A percentile compares a stretch with the other conserved stretches of the same genome.
Conservation (phyloP, 148 eudicot species). For the Cornus kousa region DNA sequence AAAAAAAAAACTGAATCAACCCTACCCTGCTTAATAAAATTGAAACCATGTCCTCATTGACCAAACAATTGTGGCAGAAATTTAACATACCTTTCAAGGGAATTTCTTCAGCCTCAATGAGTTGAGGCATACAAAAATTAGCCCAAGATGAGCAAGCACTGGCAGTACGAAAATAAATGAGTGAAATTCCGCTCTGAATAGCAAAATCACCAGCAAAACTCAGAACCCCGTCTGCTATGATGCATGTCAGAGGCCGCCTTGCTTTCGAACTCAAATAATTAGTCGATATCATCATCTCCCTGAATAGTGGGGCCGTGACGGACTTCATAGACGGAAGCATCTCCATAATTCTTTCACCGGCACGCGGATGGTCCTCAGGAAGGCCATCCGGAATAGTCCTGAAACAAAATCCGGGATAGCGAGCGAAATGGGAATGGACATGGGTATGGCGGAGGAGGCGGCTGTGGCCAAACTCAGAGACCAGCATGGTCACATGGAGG, state of each 20-base stretch:
- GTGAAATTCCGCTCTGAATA: too few relatives aligned
- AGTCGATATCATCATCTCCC: neutral
- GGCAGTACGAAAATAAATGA: neutral
- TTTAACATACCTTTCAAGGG: constrained; percentile 16
- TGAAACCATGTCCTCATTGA: too few relatives aligned
- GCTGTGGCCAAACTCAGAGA: too few relatives aligned
- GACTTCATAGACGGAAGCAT: neutral
- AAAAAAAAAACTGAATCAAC: too few relatives aligned
- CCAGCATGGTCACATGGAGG: too few relatives aligned
- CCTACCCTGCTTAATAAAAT: too few relatives aligned
- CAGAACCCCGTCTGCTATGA: constrained; percentile 3
- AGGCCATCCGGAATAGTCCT: neutral
- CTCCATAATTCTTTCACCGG: neutral
- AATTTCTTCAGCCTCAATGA: constrained; percentile 9
- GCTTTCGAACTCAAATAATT: neutral
- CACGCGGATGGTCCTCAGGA: constrained; percentile 1
- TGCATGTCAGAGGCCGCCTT: neutral
- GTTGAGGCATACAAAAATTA: neutral
- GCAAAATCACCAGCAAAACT: neutral
- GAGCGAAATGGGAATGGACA: neutral
- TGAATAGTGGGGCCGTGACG: too few relatives aligned
- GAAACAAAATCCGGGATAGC: neutral
- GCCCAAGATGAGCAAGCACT: constrained; percentile 13
- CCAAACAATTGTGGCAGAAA: too few relatives aligned
- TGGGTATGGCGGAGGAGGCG: too few relatives aligned